Percentiles rank a stretch among this genome's conserved stretches.
Conservation (phyloP, 495 filamentous ascomycete genomes). For the Glonium stellatum region DNA sequence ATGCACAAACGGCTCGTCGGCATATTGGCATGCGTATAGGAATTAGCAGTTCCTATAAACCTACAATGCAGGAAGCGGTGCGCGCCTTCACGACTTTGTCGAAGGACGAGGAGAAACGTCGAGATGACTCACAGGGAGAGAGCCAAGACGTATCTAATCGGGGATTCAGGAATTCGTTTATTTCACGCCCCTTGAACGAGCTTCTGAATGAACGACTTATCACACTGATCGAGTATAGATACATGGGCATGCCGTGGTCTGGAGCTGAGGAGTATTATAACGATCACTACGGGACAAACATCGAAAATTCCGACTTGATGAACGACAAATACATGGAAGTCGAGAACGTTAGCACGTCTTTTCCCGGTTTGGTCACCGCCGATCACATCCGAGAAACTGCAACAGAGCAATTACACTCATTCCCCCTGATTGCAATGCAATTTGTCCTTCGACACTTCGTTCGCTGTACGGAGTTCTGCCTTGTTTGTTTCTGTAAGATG, state of each 20-base stretch:
- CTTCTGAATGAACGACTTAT: conserved; percentile 65
- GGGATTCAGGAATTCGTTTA: conserved; percentile 53
- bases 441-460: conserved; percentile 74
- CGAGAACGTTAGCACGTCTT: conserved; percentile 23
- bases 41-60: conserved; percentile 50
- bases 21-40: conserved; percentile 43
- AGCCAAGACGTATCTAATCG: conserved; percentile 5
- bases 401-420: conserved; percentile 34
- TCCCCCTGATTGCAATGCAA: conserved; percentile 73
- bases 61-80: conserved; percentile 44
- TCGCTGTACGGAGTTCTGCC: conserved; percentile 79
- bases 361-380: conserved; percentile 30
- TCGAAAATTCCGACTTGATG: conserved; percentile 28
- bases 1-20: conserved; percentile 23
- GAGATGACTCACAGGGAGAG: conserved; percentile 10
- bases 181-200: conserved; percentile 63
- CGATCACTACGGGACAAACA: conserved; percentile 39
- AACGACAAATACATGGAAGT: conserved; percentile 36
- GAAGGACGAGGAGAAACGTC: conserved; percentile 27
- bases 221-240: conserved; percentile 54
- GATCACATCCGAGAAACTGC: conserved; percentile 30
- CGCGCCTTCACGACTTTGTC: conserved; percentile 42
- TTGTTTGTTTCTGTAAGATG: conserved; percentile 73
- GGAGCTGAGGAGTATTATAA: conserved; percentile 57
- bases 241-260: conserved; percentile 55